A percentile compares a stretch with the other conserved stretches of the same genome.
phyloP scores from a whole-genome alignment of 495 filamentous ascomycete species.

The Aspergillus egyptiacus region DNA sequence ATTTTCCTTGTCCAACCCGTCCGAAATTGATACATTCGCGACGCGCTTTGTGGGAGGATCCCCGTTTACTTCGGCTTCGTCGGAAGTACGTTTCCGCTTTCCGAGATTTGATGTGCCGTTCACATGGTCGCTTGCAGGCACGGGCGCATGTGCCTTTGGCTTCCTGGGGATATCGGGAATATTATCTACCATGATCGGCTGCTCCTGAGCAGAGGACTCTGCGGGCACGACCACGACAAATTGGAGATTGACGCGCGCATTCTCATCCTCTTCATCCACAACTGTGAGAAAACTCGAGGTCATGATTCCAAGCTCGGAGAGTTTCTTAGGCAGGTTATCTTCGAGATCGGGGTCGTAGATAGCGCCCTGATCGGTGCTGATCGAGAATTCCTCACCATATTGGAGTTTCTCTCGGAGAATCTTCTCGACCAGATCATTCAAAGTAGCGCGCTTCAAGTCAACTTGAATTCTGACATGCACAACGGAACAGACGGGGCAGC shows the following conservation, averaged over 20 bases:
- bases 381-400: conserved; percentile 76
- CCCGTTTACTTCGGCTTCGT: conserved; percentile 39
- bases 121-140: conserved; percentile 13
- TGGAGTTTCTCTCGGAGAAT: conserved; percentile 63
- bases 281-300: conserved; percentile 75
- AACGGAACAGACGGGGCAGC: conserved; percentile 77
- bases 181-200: conserved; percentile 40
- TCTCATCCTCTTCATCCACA: conserved; percentile 76
- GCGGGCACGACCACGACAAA: conserved; percentile 45
- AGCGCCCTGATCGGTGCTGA: conserved; percentile 64
- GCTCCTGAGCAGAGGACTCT: conserved; percentile 32
- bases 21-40: conserved; percentile 22
- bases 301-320: conserved; percentile 69
- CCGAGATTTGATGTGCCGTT: conserved; percentile 23
- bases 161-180: conserved; percentile 48
- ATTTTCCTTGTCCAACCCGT: conserved; percentile 28
- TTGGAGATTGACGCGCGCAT: conserved; percentile 78
- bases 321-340: conserved; percentile 73
- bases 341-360: conserved; percentile 86
- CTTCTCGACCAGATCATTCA: conserved; percentile 74
- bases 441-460: conserved; percentile 67
- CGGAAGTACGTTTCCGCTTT: conserved; percentile 43
- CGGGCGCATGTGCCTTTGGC: conserved; percentile 28
- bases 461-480: conserved; percentile 59
- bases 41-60: conserved; percentile 41